Evolutionary conservation across 495 filamentous ascomycete species (phyloP).

Genomic region (Geoglossum glabrum): DNA sequence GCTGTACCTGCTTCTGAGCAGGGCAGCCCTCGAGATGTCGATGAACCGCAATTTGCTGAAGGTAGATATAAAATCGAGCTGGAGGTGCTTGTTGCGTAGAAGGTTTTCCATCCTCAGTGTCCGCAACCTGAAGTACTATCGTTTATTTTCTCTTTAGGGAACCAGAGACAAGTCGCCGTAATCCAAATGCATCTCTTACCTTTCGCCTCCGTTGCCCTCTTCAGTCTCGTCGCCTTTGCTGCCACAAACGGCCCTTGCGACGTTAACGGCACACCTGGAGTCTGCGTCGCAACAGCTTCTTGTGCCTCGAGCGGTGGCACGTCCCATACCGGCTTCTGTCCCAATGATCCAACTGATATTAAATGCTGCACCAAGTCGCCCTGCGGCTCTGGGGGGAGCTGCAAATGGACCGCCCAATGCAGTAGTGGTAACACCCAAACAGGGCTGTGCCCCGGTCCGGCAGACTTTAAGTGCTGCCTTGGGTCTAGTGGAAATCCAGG

Average conservation of each 20-base stretch:
- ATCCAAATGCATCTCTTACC: too few relatives aligned
- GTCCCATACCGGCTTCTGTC: constrained; percentile 18
- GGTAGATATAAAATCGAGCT: too few relatives aligned
- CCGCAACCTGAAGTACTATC: too few relatives aligned
- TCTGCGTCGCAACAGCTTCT: not conserved
- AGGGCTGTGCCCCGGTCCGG: constrained; percentile 19
- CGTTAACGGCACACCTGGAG: not conserved
- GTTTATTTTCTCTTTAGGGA: too few relatives aligned
- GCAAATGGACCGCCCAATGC: constrained; percentile 21
- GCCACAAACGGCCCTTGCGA: not conserved
- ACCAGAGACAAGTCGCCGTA: too few relatives aligned
- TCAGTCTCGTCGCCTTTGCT: too few relatives aligned
- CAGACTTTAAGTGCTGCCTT: not conserved
- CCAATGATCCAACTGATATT: constrained; percentile 17
- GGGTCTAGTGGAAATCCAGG: not conserved
- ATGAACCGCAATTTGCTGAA: too few relatives aligned
- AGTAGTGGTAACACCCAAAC: constrained; percentile 11
- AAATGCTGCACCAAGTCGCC: constrained; percentile 23
- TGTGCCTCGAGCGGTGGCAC: constrained; percentile 11
- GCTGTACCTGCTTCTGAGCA: too few relatives aligned
- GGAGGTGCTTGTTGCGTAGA: too few relatives aligned
- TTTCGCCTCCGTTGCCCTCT: too few relatives aligned
- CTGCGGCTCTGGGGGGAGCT: constrained; percentile 19
- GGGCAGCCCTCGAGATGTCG: too few relatives aligned
- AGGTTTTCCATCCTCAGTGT: too few relatives aligned